Evolutionary conservation across 768 basidiomycete species (phyloP), one percentile per base, ranked within the genome.

Genomic region (Suillus subluteus): DNA sequence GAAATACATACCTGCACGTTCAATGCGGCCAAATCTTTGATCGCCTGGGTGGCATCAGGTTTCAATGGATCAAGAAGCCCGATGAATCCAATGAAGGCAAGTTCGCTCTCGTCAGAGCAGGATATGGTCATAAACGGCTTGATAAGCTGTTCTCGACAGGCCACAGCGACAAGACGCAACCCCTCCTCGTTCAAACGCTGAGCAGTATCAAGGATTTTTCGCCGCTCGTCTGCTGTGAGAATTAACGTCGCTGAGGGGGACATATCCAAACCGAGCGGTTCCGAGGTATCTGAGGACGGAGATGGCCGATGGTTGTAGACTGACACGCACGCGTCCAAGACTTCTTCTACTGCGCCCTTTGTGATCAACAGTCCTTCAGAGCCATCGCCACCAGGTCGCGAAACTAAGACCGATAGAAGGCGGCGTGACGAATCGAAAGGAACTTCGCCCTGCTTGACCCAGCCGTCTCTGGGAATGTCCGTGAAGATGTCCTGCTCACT

Each of bases 361-460:
- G 75, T 77, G 46, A 76, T 68, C 2, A 76, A 56, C 32, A 78
- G 37, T 5, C 72, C 72, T 35, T 74, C 75, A 21, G 46, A 70
- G 23, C 66, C 63, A 26, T 37, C 43, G 9, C 30, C 40, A 52
- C 66, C 68, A 26, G 58, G 44, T 23, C n/a, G 63, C 75, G 78
- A 78, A 1, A 81, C 74, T 2, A 78, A 76, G 18, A 78, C 41
- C 23, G 78, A 79, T 40, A 78, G 78, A 67, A 78, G 72, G 46
- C 79, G 78, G 58, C 79, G 76, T 6, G 79, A 68, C 15, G 79
- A 79, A 64, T 78, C 79, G 46, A 79, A 79, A 30, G 78, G 78
- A 67, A 79, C 75, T 69, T 79, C 78, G 7, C 76, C 74, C 1
- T 78, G 66, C 67, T 79, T 79, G 63, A 48, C 65, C 79, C 76